A percentile compares a stretch with the other conserved stretches of the same genome.
These are phyloP conservation scores for Domatiomyces catenatus DNA, from an alignment of 2,329 filamentous ascomycete genomes.

Conservation along the genomic window DNA sequence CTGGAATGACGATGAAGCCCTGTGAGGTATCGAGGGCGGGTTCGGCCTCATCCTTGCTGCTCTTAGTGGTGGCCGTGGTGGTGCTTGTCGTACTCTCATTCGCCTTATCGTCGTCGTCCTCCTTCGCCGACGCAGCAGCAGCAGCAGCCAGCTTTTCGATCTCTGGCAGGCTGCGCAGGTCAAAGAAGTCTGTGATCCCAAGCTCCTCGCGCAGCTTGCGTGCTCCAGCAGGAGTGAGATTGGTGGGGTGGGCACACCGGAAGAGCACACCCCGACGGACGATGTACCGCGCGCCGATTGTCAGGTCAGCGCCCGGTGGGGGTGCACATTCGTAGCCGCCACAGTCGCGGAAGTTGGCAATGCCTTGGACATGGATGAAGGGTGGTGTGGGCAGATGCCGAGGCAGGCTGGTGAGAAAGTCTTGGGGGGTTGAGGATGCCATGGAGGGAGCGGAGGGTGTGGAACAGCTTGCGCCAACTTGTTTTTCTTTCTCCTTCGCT, in stretches of 20 bases:
- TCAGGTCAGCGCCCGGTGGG: neutral
- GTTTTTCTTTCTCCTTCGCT: neutral
- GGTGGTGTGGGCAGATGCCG: constrained; percentile 15
- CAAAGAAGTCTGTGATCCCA: constrained; percentile 51
- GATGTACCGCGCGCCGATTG: constrained; percentile 5
- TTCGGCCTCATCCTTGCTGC: constrained; percentile 21
- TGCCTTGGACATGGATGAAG: constrained; percentile 34
- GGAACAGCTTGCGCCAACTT: neutral
- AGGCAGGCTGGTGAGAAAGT: constrained; percentile 11
- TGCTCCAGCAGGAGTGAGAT: constrained; percentile 40
- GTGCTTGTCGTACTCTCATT: neutral
- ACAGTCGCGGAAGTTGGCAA: constrained; percentile 55
- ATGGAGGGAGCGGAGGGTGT: neutral
- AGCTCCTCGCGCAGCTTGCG: constrained; percentile 35
- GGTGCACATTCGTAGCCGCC: constrained; percentile 38
- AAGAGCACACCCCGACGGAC: constrained; percentile 44
- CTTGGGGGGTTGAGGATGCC: constrained; percentile 3
- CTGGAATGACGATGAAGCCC: constrained; percentile 17
- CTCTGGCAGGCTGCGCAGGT: constrained; percentile 45
- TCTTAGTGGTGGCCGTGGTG: constrained; percentile 19
- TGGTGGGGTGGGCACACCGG: constrained; percentile 52
- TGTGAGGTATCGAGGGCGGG: constrained; percentile 8
- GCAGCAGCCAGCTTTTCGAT: constrained; percentile 9
- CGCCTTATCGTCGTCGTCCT: neutral
- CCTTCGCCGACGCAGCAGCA: neutral